Evolutionary conservation across 2,329 filamentous ascomycete genomes (phyloP).

Genomic region (Talaromyces atroroseus): DNA sequence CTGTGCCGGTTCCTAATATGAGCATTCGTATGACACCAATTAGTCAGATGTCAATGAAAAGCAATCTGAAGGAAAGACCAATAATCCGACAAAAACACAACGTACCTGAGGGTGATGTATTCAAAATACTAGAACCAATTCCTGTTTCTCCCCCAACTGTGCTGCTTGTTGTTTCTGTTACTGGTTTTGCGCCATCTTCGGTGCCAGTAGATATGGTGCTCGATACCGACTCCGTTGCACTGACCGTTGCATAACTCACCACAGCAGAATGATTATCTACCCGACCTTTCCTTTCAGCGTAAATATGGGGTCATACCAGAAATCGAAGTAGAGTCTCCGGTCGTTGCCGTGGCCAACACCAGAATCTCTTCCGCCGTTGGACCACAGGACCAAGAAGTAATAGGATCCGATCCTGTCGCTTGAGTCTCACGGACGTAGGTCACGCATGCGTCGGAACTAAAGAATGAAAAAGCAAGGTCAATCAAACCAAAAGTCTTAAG

Average conservation of each 20-base stretch:
- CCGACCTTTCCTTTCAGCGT: neutral
- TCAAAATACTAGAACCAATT: neutral
- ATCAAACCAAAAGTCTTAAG: neutral
- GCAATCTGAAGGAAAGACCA: no score
- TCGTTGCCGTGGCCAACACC: neutral
- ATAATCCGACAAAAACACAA: no score
- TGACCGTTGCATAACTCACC: neutral
- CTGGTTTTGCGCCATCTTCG: neutral
- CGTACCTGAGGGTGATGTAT: neutral
- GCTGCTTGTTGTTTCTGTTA: neutral
- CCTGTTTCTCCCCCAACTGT: neutral
- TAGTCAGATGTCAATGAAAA: no score
- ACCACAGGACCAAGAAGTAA: constrained; percentile 6
- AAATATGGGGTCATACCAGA: neutral
- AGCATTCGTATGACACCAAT: neutral
- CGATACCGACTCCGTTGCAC: neutral
- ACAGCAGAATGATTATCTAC: neutral
- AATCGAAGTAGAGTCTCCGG: neutral
- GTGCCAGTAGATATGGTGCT: neutral
- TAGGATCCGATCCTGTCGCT: neutral
- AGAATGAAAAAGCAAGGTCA: neutral
- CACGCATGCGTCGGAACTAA: constrained; percentile 2
- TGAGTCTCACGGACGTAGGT: constrained; percentile 1
- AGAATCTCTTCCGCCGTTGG: neutral
- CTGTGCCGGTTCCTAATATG: neutral